These are phyloP conservation scores for Debaryomyces nepalensis DNA, from an alignment of 1,139 yeast species.

Conservation along the genomic window DNA sequence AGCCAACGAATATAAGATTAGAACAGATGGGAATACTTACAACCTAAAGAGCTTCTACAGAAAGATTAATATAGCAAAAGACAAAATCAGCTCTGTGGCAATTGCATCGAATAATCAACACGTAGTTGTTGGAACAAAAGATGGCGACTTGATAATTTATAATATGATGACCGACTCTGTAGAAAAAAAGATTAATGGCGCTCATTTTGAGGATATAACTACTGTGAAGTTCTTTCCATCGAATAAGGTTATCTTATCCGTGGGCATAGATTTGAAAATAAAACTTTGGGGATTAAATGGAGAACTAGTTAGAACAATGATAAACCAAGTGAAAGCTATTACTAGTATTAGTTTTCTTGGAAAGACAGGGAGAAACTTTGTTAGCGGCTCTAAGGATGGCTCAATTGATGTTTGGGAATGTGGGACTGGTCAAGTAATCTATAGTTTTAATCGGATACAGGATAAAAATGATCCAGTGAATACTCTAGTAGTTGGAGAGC, in stretches of 20 bases:
- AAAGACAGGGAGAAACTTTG: slow-evolving; percentile 61
- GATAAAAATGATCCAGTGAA: slow-evolving; percentile 38
- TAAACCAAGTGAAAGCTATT: slow-evolving; percentile 50
- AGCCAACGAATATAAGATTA: slow-evolving; percentile 5
- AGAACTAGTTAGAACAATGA: slow-evolving; percentile 49
- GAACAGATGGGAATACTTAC: slow-evolving; percentile 8
- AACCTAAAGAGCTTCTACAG: slow-evolving; percentile 9
- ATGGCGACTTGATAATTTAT: slow-evolving; percentile 41
- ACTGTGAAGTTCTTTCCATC: slow-evolving; percentile 57
- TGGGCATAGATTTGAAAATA: slow-evolving; percentile 58
- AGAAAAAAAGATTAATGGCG: slow-evolving; percentile 26
- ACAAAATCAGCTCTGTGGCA: slow-evolving; percentile 10
- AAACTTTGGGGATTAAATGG: slow-evolving; percentile 63
- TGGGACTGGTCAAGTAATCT: slow-evolving; percentile 53
- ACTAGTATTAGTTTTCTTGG: slow-evolving; percentile 56
- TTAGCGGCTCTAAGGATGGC: slow-evolving; percentile 58
- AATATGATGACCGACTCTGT: slow-evolving; percentile 20
- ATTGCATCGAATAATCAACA: slow-evolving; percentile 17
- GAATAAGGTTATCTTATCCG: slow-evolving; percentile 57
- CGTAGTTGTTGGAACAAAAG: slow-evolving; percentile 45
- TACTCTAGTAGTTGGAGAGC: slow-evolving; percentile 21
- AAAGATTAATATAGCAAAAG: slow-evolving; percentile 2
- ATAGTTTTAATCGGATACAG: slow-evolving; percentile 39
- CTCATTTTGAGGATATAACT: slow-evolving; percentile 52
- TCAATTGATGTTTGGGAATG: slow-evolving; percentile 69